Base-by-base conservation (phyloP, 495 filamentous ascomycete genomes). In the Podospora appendiculata region DNA sequence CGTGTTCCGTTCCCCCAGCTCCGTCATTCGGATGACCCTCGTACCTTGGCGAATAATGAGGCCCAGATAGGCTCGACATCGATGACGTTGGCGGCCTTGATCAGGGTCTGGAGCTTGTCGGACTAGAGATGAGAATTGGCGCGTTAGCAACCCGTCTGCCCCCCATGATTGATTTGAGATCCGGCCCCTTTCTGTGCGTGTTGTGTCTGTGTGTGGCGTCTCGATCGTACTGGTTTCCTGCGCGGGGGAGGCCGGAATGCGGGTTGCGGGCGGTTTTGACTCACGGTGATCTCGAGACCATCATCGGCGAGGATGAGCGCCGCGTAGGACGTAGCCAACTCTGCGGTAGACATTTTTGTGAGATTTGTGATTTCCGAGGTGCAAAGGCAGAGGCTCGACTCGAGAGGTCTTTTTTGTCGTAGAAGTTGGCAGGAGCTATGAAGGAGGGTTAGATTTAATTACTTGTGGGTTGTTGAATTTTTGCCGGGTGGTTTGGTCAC, bases 301-400 rank as follows among this genome's bases (percentile, higher is more conserved):
- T 98, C 93, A 84, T 98, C 93, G 67, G 93, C 93, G 70, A 98
- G 89, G 83, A 98, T 96, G 75, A 98, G 88, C 73, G 91, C 90
- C 67, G 93, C 93, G 81, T 97, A 97, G 64, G 91, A 96, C 67
- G 82, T 82, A 62, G 93, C 93, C 69, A 95, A 88, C 81, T 98
- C 94, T 73, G 89, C 77, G 78, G 78, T 91, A 74, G 94, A 96
- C 94, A 98, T 98, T 25, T 25, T 25, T 79, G 70, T 77, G 70
- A 68, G 25, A 43, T 60, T 35, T 61, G 58, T 57, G 55, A 61
- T 61, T 57, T 54, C 58, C 63, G 58, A 54, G 50, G 52, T 44
- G 48, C 50, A 61, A 51, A 42, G 57, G 61, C 58, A 64, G 63
- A 52, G 51, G 55, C 62, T 64, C 60, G 55, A 56, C 62, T 64